Evolutionary conservation across 1,284 basidiomycete species (phyloP), one percentile per base, ranked within the genome.

Genomic region (Agaricales sp.): DNA sequence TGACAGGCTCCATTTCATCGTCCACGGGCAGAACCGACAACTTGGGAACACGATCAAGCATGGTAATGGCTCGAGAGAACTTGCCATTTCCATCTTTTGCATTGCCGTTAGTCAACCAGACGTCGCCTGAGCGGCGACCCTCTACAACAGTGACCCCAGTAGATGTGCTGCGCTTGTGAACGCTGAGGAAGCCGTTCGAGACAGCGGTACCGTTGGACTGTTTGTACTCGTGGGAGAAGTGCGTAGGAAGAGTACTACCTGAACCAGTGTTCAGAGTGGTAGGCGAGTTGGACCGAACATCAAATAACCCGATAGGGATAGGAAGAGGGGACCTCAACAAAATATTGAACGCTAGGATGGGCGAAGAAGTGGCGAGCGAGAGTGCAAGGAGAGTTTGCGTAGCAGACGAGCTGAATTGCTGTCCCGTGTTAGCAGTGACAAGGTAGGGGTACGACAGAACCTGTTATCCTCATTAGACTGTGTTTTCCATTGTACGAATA

Each of bases 41-140:
- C 59, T 79, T 80, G 25, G 82, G 82, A 45, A 69, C 69, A 13
- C 80, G 73, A 4, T 69, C 64, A 26, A 86, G 71, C 63, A 85
- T 70, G 11, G 70, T 72, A 20, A 83, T 55, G 2, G 77, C 78
- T 24, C 81, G 75, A 44, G 73, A 68, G 30, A 83, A 53, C 57
- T 77, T 80, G 51, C 64, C 65, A 61, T 77, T 81, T 0, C 78
- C 78, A 49, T 80, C 78, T 20, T 80, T 63, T 6, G 81, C 82
- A 52, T 84, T 75, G 14, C 81, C 80, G 50, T 81, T 80, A 4
- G 72, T 58, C 53, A 85, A 59, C 82, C 82, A 84, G 20, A 85
- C 74, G 56, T 86, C 82, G 21, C 78, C 78, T 55, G 80, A 82
- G 45, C 79, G 78, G 43, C 80, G 73, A 23, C 74, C 77, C 59